Evolutionary conservation across 169 alveolate genomes (phyloP).

Genomic region (Theileria sp.): DNA sequence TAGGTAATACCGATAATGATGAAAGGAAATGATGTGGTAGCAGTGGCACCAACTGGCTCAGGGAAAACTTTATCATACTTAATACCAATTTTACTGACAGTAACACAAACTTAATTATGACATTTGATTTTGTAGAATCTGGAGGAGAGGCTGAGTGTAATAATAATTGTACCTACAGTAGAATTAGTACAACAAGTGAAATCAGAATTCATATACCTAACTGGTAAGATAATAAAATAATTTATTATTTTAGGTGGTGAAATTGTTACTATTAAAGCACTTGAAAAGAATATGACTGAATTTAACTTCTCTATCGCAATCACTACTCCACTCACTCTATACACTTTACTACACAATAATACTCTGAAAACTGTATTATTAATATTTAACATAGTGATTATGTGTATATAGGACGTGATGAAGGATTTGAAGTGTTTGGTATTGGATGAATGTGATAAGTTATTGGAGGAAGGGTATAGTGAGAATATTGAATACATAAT

Average conservation of each 20-base stretch:
- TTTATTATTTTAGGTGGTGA: slow-evolving; percentile 18
- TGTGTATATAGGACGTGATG: slow-evolving; percentile 62
- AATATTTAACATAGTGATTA: neutral
- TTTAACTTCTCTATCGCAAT: slow-evolving; percentile 35
- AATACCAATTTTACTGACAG: slow-evolving; percentile 54
- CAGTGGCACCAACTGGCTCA: slow-evolving; percentile 79
- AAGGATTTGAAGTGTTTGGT: slow-evolving; percentile 87
- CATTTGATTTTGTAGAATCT: slow-evolving; percentile 3
- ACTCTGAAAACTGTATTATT: neutral
- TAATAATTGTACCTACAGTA: slow-evolving; percentile 95
- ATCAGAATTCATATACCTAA: slow-evolving; percentile 75
- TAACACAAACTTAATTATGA: slow-evolving; percentile 18
- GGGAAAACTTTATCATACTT: slow-evolving; percentile 79
- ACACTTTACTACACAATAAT: slow-evolving; percentile 13
- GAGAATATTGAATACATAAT: slow-evolving; percentile 46
- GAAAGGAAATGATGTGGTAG: slow-evolving; percentile 65
- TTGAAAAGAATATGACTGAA: slow-evolving; percentile 27
- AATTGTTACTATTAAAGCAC: slow-evolving; percentile 23
- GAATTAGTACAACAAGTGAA: slow-evolving; percentile 95
- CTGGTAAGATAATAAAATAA: slow-evolving; percentile 12
- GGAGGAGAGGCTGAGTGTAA: slow-evolving; percentile 23
- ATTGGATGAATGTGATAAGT: slow-evolving; percentile 98
- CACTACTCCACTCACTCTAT: slow-evolving; percentile 56
- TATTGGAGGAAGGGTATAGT: slow-evolving; percentile 76
- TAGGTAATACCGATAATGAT: slow-evolving; percentile 73